Evolutionary conservation across 805 yeast species (phyloP).

Genomic region (Saturnispora quitensis): DNA sequence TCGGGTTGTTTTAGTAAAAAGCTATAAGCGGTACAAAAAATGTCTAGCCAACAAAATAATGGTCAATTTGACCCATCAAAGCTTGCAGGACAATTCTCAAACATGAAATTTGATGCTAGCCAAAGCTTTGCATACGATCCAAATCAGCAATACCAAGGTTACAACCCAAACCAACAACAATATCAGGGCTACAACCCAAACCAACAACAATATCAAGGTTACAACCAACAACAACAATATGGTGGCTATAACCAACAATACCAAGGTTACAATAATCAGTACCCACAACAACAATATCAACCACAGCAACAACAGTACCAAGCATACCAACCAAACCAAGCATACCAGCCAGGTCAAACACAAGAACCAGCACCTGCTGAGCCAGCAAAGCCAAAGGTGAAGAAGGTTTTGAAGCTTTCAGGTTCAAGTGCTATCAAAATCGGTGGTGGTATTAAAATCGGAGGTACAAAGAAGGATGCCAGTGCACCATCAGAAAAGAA

Average conservation of each 20-base stretch:
- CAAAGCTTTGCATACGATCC: slow-evolving; percentile 36
- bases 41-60: slow-evolving; percentile 24
- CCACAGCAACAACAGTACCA: background rate
- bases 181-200: slow-evolving; percentile 11
- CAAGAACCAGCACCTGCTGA: slow-evolving; percentile 49
- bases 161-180: slow-evolving; percentile 7
- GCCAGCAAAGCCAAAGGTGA: slow-evolving; percentile 37
- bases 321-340: slow-evolving; percentile 5
- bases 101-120: slow-evolving; percentile 36
- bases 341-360: slow-evolving; percentile 15
- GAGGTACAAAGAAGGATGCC: slow-evolving; percentile 22
- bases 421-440: slow-evolving; percentile 39
- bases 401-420: slow-evolving; percentile 59
- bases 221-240: background rate
- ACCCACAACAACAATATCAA: slow-evolving; percentile 12
- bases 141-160: slow-evolving; percentile 15
- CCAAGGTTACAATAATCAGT: slow-evolving; percentile 6
- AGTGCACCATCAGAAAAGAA: slow-evolving; percentile 22
- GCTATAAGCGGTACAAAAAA: slow-evolving; percentile 1
- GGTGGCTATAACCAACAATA: slow-evolving; percentile 5
- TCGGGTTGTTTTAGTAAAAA: background rate
- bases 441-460: slow-evolving; percentile 35
- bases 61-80: slow-evolving; percentile 35
- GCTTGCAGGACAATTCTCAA: slow-evolving; percentile 23
- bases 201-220: slow-evolving; percentile 17